A percentile compares a stretch with the other conserved stretches of the same genome.
phyloP scores from a whole-genome alignment of 768 basidiomycete species.

The Leucosporidium creatinivorum region DNA sequence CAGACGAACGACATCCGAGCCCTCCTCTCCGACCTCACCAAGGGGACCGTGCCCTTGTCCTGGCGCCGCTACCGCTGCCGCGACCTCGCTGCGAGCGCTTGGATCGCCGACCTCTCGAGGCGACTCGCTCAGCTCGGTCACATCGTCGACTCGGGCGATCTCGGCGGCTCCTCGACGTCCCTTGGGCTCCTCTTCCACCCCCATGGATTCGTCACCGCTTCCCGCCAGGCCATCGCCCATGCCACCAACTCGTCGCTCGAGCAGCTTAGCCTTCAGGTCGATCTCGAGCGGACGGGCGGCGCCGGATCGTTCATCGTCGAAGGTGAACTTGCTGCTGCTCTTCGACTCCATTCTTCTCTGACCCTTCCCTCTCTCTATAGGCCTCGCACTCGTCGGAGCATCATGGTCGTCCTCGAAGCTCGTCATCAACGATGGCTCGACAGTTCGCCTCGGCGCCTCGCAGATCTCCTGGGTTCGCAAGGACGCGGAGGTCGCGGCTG shows the following conservation, averaged over 20 bases:
- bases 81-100: slow-evolving; percentile 66
- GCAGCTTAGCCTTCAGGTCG: slow-evolving; percentile 68
- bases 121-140: slow-evolving; percentile 75
- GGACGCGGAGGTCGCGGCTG: slow-evolving; percentile 39
- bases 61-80: slow-evolving; percentile 32
- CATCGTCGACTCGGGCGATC: slow-evolving; percentile 59
- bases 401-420: slow-evolving; percentile 63
- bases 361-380: slow-evolving; percentile 43
- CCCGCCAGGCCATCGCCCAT: slow-evolving; percentile 91
- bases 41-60: slow-evolving; percentile 52
- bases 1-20: slow-evolving; percentile 94
- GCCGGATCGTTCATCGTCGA: slow-evolving; percentile 76
- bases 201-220: slow-evolving; percentile 91
- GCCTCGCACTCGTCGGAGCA: slow-evolving; percentile 80
- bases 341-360: neutral
- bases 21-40: slow-evolving; percentile 79
- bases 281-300: slow-evolving; percentile 71
- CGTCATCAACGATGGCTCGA: slow-evolving; percentile 73
- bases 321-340: slow-evolving; percentile 50
- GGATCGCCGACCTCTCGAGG: slow-evolving; percentile 72
- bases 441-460: slow-evolving; percentile 68
- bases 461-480: slow-evolving; percentile 79
- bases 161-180: neutral
- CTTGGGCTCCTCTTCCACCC: slow-evolving; percentile 94
- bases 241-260: slow-evolving; percentile 87